Base-by-base conservation (phyloP, 768 basidiomycete species). In the Tulasnella sp. region DNA sequence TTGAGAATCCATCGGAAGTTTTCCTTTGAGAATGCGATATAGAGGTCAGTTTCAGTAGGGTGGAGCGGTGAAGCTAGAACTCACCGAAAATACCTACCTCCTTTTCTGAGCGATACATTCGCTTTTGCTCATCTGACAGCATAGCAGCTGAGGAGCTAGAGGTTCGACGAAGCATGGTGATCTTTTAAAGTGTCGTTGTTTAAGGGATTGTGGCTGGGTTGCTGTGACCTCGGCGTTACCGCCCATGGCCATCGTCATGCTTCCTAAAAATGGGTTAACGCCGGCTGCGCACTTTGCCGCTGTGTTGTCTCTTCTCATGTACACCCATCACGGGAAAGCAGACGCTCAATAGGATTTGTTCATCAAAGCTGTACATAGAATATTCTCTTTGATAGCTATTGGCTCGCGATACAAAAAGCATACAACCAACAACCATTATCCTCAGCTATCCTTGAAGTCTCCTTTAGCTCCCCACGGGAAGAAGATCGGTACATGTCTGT, bases 1-100 rank as follows among this genome's bases (percentile, higher is more conserved):
- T 69, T 70, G 46, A 70, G 67, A 46, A 78, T 71, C 65, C 67
- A 72, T 13, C 78, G 72, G 57, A 79, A 79, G 60, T 79, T 78
- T n/a, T 51, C 49, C 49, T 51, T 15, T 24, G 24, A 27, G 2
- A 3, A 4, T 9, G 12, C 15, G 45, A 6, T 16, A 25, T 19
- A 39, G 40, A 7, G 43, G 20, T 29, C 15, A n/a, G n/a, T 28
- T 5, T 20, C 31, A 48, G 16, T 15, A 10, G 32, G 27, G 28
- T 28, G 9, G 44, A 7, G 7, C 32, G 16, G 22, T 19, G 40
- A 19, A 12, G 19, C 35, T 42, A 25, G 34, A n/a, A n/a, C 19
- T 3, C 3, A 22, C 4, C 22, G 12, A 8, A 7, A 19, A n/a
- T 3, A 29, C 39, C 29, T 39, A 67, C 65, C 37, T 69, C 61